phyloP scores from a whole-genome alignment of 345 rosid species.

The Arabis hirsuta region DNA sequence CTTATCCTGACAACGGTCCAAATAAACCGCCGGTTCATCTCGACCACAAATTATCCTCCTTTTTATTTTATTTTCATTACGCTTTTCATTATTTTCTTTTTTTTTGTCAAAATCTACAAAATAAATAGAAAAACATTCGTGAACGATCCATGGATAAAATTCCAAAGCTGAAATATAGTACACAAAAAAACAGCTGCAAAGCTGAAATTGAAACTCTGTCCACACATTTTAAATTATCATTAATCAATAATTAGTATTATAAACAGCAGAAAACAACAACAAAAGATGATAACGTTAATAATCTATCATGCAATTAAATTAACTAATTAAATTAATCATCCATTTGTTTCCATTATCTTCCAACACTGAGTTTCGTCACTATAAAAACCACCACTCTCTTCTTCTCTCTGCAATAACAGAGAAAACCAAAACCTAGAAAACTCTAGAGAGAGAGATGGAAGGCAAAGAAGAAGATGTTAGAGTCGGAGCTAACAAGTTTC shows the following conservation, averaged over 20 bases:
- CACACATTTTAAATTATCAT: constrained; percentile 31
- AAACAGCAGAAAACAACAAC: constrained; percentile 18
- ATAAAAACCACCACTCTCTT: constrained; percentile 35
- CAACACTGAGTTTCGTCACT: constrained; percentile 11
- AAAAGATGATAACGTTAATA: constrained; percentile 39
- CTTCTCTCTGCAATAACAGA: constrained; percentile 31
- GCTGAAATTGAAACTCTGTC: constrained; percentile 40
- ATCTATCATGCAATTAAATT: constrained; percentile 21
- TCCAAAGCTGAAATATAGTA: constrained; percentile 8
- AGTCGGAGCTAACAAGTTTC: constrained; percentile 56
- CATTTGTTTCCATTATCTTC: constrained; percentile 38
- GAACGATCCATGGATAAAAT: constrained; percentile 20
- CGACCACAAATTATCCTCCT: constrained; percentile 38
- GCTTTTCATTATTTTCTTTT: background rate
- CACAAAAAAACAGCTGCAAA: constrained; percentile 23
- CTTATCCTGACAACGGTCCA: constrained; percentile 43
- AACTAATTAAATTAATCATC: background rate
- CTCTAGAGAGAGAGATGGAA: constrained; percentile 44
- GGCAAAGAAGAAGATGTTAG: constrained; percentile 59
- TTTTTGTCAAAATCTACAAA: constrained; percentile 1
- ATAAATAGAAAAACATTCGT: background rate
- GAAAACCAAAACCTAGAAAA: constrained; percentile 29
- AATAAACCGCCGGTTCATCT: constrained; percentile 36
- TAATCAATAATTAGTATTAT: constrained; percentile 34
- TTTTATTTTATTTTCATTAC: background rate